Base-by-base conservation (phyloP, 2,329 filamentous ascomycete genomes). In the Claviceps pazoutovae region DNA sequence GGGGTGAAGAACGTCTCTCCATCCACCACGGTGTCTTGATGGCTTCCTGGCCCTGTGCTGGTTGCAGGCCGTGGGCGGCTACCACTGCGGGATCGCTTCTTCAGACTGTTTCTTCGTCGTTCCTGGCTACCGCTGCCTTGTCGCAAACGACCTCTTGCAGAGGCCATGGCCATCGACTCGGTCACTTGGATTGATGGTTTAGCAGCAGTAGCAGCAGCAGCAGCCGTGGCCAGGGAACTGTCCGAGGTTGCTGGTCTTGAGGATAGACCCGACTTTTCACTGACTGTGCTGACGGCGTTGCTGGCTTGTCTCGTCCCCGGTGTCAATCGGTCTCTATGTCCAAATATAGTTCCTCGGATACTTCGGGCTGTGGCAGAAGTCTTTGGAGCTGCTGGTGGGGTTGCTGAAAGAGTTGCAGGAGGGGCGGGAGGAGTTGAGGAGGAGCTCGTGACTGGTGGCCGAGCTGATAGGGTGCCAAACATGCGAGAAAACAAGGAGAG, bases 151-250 rank as follows among this genome's bases (percentile, higher is more conserved):
- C 16, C 13, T 21, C 30, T 36, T 5, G 37, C 52, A 51, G 56
- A 61, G 57, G 54, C 51, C 19, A 66, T 69, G 52, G 68, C 77
- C 59, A 68, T 76, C 52, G 88, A 85, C 53, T 80, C 78, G 0
- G 83, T 93, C 26, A 94, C 76, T 52, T 93, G 86, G 55, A 94
- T 90, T 1, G 81, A 75, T 2, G 88, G 88, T 36, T 83, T 75
- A 19, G 61, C 71, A 5, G 65, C 62, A 2, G 61, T 57, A 5
- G 65, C 62, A 2, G 61, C 57, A 5, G 42, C 16, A 11, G n/a
- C 30, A 26, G 42, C 42, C 14, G 21, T 5, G 21, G 43, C 16
- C 8, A 14, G 21, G 16, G 71, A 74, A 51, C 72, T 75, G 54
- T 74, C 71, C 11, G 69, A 68, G 3, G 76, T 71, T 13, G 63